These are phyloP conservation scores for Starmerella davenportii DNA, from an alignment of 805 yeast genomes.

Conservation along the genomic window DNA sequence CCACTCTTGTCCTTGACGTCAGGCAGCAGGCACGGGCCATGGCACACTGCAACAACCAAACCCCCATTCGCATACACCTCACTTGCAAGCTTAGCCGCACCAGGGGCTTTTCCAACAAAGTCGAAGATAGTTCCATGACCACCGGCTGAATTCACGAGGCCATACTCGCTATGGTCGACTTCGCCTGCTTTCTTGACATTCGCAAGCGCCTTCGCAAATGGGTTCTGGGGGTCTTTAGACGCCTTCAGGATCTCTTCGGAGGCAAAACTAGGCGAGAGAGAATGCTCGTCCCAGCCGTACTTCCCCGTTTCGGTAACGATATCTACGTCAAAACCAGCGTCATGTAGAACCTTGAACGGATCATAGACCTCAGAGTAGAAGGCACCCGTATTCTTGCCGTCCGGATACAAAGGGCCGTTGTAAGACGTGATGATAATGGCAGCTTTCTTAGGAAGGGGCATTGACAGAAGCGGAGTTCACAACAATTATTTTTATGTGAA, in stretches of 20 bases:
- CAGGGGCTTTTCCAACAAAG: constrained; percentile 32
- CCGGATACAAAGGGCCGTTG: constrained; percentile 31
- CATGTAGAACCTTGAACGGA: constrained; percentile 33
- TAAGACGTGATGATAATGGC: constrained; percentile 15
- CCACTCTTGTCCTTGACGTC: constrained; percentile 29
- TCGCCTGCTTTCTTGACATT: constrained; percentile 32
- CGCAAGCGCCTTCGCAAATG: constrained; percentile 26
- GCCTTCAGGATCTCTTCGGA: constrained; percentile 29
- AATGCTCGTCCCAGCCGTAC: constrained; percentile 42
- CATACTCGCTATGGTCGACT: constrained; percentile 32
- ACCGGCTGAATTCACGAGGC: constrained; percentile 42
- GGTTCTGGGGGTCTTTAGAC: constrained; percentile 26
- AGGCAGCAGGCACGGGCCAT: constrained; percentile 46
- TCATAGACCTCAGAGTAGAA: constrained; percentile 42
- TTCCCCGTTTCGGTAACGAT: constrained; percentile 43
- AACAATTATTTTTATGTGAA: no score
- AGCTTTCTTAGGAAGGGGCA: constrained; percentile 12
- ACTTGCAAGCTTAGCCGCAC: constrained; percentile 30
- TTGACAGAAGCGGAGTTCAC: no score
- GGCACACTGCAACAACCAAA: constrained; percentile 47
- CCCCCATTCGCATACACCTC: constrained; percentile 35
- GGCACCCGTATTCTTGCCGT: constrained; percentile 45
- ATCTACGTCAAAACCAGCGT: constrained; percentile 35
- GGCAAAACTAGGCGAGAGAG: constrained; percentile 28
- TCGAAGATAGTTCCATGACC: constrained; percentile 50